Evolutionary conservation across 1,284 basidiomycete genomes (phyloP).

Genomic region (Trichosporon sp.): DNA sequence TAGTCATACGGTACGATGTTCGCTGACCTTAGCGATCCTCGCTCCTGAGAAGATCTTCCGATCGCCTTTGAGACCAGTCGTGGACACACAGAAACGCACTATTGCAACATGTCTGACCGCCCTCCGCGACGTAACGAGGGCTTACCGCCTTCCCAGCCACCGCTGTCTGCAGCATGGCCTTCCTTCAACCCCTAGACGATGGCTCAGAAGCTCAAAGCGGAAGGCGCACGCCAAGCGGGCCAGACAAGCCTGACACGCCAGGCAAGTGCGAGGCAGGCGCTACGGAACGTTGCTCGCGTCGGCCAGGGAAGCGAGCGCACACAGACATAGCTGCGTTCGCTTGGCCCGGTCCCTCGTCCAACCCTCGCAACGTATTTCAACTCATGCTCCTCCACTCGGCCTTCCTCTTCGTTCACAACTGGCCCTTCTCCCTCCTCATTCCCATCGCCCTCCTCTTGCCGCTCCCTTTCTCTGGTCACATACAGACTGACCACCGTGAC

Average conservation of each 20-base stretch:
- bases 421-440: conserved; percentile 10
- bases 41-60: background rate
- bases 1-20: too few species aligned
- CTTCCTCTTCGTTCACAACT: conserved; percentile 9
- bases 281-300: background rate
- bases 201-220: background rate
- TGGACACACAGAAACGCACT: background rate
- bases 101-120: background rate
- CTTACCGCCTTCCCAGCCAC: background rate
- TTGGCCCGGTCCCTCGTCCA: background rate
- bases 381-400: conserved; percentile 13
- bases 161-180: background rate
- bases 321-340: background rate
- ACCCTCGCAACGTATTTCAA: conserved; percentile 10
- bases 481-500: background rate
- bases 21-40: background rate
- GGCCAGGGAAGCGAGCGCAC: background rate
- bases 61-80: background rate
- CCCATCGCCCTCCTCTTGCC: conserved; percentile 3
- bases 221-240: background rate
- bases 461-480: background rate
- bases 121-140: background rate
- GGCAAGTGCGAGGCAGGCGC: background rate
- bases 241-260: background rate
- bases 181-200: background rate